Evolutionary conservation across 768 basidiomycete species (phyloP).

Genomic region (Tubosaeta sp.): DNA sequence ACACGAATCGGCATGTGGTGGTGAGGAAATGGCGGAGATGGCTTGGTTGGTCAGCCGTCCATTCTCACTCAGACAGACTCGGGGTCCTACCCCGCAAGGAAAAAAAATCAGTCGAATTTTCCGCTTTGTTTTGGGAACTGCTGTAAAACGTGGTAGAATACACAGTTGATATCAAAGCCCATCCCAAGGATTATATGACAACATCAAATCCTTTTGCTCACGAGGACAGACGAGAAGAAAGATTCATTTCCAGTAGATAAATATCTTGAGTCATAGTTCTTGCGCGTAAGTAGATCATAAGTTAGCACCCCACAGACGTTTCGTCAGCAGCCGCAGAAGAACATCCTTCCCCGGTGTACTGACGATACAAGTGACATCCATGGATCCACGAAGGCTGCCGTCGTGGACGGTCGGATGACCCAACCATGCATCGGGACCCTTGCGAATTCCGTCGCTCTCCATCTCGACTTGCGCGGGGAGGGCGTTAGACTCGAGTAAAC

Average conservation of each 20-base stretch:
- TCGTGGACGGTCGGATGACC: slow-evolving; percentile 18
- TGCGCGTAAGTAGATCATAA: background rate
- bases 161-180: too few relatives aligned
- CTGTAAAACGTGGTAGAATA: too few relatives aligned
- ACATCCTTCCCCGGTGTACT: slow-evolving; percentile 59
- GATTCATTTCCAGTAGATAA: background rate
- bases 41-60: too few relatives aligned
- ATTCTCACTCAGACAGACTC: too few relatives aligned
- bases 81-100: too few relatives aligned
- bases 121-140: too few relatives aligned
- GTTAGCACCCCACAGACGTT: slow-evolving; percentile 51
- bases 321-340: slow-evolving; percentile 45
- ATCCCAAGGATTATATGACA: too few relatives aligned
- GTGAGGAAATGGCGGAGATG: too few relatives aligned
- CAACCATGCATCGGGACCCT: slow-evolving; percentile 17
- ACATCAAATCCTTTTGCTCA: too few relatives aligned
- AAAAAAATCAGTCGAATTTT: too few relatives aligned
- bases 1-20: too few relatives aligned
- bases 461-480: slow-evolving; percentile 54
- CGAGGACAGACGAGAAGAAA: background rate
- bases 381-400: slow-evolving; percentile 19
- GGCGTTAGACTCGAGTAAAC: slow-evolving; percentile 45
- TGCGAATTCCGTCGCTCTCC: slow-evolving; percentile 28
- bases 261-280: background rate
- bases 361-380: slow-evolving; percentile 46